Percentiles rank a stretch among this genome's conserved stretches.
phyloP scores from a whole-genome alignment of 2,329 filamentous ascomycete genomes.

The Colletotrichum sp. region DNA sequence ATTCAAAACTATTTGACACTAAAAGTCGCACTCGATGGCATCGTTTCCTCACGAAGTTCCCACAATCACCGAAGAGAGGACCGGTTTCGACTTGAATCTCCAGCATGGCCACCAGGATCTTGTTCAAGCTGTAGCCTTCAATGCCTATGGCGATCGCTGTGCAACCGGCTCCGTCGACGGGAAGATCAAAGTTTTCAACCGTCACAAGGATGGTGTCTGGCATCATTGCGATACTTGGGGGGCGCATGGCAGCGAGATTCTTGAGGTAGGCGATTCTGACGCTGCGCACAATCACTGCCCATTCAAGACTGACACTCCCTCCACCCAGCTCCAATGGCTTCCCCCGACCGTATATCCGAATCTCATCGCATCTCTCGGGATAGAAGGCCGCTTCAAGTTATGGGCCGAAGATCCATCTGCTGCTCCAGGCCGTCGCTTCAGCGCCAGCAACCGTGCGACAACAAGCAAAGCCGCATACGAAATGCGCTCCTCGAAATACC shows the following conservation, averaged over 20 bases:
- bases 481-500: constrained; percentile 62
- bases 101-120: constrained; percentile 80
- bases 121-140: constrained; percentile 86
- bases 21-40: constrained; percentile 38
- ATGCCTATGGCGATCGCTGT: constrained; percentile 89
- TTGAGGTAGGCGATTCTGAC: constrained; percentile 66
- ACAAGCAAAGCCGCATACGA: constrained; percentile 57
- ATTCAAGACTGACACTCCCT: constrained; percentile 1
- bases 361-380: constrained; percentile 84
- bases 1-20: constrained; percentile 37
- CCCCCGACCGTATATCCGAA: constrained; percentile 86
- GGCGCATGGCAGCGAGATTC: constrained; percentile 87
- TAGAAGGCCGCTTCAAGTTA: constrained; percentile 88
- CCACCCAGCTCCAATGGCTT: constrained; percentile 83
- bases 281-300: background rate
- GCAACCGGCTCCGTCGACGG: constrained; percentile 92
- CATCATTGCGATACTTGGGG: constrained; percentile 85
- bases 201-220: constrained; percentile 80
- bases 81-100: constrained; percentile 64
- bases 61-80: constrained; percentile 49
- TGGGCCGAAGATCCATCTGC: constrained; percentile 92
- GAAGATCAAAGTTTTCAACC: constrained; percentile 89
- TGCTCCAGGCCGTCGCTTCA: constrained; percentile 81
- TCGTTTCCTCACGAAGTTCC: constrained; percentile 25
- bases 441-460: constrained; percentile 54